Evolutionary conservation across 1,284 basidiomycete species (phyloP).

Genomic region (Moniliophthora roreri): DNA sequence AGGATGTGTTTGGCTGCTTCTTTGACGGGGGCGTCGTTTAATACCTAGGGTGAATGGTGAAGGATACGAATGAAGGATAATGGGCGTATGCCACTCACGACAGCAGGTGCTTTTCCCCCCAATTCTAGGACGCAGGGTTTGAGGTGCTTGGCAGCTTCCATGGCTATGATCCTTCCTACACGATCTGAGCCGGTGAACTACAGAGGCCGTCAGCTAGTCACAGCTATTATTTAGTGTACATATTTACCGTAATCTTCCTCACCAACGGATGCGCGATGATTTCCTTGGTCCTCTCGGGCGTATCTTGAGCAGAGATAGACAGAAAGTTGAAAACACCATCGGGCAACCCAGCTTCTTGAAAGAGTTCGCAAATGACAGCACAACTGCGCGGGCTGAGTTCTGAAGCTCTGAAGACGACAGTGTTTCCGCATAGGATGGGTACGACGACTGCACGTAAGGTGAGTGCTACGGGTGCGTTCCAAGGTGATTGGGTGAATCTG

Average conservation of each 20-base stretch:
- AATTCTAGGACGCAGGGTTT: conserved; percentile 75
- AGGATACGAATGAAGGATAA: background rate
- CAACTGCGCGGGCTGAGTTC: conserved; percentile 56
- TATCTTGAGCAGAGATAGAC: conserved; percentile 47
- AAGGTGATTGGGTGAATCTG: conserved; percentile 41
- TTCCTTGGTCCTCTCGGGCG: conserved; percentile 45
- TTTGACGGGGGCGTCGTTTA: conserved; percentile 61
- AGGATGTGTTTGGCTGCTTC: conserved; percentile 57
- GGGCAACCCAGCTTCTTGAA: conserved; percentile 61
- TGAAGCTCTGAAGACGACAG: conserved; percentile 60
- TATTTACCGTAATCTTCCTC: conserved; percentile 42
- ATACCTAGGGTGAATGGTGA: conserved; percentile 28
- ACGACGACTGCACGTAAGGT: conserved; percentile 48
- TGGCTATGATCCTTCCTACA: conserved; percentile 70
- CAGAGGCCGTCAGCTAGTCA: too few relatives aligned
- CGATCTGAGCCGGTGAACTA: conserved; percentile 73
- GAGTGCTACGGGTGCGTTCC: conserved; percentile 50
- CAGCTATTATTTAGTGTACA: too few relatives aligned
- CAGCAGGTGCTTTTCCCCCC: conserved; percentile 74
- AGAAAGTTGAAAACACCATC: conserved; percentile 60
- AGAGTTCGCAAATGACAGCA: conserved; percentile 46
- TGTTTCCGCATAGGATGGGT: conserved; percentile 64
- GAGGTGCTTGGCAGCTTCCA: conserved; percentile 71
- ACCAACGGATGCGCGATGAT: conserved; percentile 57
- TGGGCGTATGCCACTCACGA: conserved; percentile 54